phyloP scores from a whole-genome alignment of 2,329 filamentous ascomycete genomes.

The Lachnellula suecica region DNA sequence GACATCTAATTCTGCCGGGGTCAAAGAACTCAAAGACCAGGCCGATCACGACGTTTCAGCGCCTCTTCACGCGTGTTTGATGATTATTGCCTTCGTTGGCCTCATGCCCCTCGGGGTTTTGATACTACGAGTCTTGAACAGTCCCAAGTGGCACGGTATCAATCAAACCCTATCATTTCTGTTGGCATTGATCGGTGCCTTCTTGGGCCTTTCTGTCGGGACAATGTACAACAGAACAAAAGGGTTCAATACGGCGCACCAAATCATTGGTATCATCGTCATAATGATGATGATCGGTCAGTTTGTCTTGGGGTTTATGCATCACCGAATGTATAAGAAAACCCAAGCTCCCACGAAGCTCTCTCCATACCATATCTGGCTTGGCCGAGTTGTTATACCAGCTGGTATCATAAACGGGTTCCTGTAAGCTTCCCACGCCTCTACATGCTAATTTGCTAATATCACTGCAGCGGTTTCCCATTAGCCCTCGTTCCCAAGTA shows the following conservation, averaged over 20 bases:
- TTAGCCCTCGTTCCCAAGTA: conserved; percentile 51
- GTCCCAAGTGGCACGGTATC: conserved; percentile 53
- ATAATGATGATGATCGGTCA: conserved; percentile 51
- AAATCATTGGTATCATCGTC: conserved; percentile 57
- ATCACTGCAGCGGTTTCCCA: conserved; percentile 49
- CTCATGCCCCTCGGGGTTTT: conserved; percentile 57
- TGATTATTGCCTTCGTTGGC: conserved; percentile 55
- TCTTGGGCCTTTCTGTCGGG: conserved; percentile 47
- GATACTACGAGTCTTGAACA: conserved; percentile 50
- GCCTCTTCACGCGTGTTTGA: conserved; percentile 41
- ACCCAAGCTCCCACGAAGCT: conserved; percentile 49
- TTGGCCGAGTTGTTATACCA: conserved; percentile 53
- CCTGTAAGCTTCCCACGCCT: conserved; percentile 38
- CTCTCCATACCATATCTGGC: conserved; percentile 54
- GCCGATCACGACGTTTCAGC: conserved; percentile 29
- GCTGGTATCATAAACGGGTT: conserved; percentile 57
- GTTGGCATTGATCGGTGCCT: conserved; percentile 48
- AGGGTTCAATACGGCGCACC: conserved; percentile 52
- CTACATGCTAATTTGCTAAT: background rate
- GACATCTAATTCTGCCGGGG: conserved; percentile 23
- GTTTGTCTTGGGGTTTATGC: conserved; percentile 53
- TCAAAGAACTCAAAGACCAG: conserved; percentile 40
- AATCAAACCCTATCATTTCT: conserved; percentile 51
- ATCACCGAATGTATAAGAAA: conserved; percentile 53
- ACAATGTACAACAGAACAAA: conserved; percentile 49